phyloP scores from a whole-genome alignment of 345 rosid species.

The Rhodamnia argentea region DNA sequence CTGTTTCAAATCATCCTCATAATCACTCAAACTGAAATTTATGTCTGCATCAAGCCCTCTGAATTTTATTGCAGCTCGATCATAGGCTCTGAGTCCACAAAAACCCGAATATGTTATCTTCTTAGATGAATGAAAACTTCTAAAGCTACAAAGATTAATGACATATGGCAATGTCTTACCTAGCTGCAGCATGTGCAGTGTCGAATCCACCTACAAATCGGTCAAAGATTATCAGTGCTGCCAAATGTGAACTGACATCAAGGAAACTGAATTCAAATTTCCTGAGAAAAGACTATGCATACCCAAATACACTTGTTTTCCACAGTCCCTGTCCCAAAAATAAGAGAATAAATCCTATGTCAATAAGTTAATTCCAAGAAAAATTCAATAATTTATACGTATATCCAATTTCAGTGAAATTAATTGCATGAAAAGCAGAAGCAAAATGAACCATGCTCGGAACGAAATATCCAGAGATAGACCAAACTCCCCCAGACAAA shows the following conservation, averaged over 20 bases:
- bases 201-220: constrained; percentile 74
- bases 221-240: background rate
- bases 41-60: constrained; percentile 97
- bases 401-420: background rate
- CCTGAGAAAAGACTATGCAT: constrained; percentile 6
- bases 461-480: background rate
- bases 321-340: constrained; percentile 71
- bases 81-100: constrained; percentile 62
- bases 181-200: constrained; percentile 96
- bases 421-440: background rate
- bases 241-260: background rate
- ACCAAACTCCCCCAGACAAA: background rate
- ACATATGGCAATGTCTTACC: constrained; percentile 22
- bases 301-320: constrained; percentile 97
- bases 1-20: constrained; percentile 85
- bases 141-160: background rate
- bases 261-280: background rate
- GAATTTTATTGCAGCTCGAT: constrained; percentile 93
- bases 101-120: background rate
- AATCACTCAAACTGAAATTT: constrained; percentile 69
- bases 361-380: background rate
- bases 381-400: background rate
- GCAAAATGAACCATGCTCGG: background rate
- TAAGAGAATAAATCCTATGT: background rate
- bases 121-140: background rate